A percentile compares a stretch with the other conserved stretches of the same genome.
phyloP scores from a whole-genome alignment of 331 rosid species.

The Cucumis variabilis region DNA sequence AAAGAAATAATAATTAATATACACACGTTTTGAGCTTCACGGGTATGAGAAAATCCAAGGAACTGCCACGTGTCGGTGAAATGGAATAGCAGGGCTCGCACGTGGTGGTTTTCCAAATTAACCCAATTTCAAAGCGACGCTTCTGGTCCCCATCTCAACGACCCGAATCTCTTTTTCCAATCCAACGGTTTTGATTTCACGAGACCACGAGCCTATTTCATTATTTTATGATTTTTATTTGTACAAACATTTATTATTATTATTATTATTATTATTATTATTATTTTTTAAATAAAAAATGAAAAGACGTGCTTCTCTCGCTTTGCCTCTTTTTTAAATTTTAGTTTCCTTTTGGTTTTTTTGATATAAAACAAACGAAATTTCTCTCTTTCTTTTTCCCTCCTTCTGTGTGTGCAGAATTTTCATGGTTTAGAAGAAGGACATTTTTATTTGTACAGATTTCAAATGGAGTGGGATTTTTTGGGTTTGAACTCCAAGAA shows the following conservation, averaged over 20 bases:
- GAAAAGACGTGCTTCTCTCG: slow-evolving; percentile 22
- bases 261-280: too few relatives aligned
- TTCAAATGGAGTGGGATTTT: slow-evolving; percentile 75
- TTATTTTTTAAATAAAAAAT: too few relatives aligned
- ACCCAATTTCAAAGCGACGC: slow-evolving; percentile 19
- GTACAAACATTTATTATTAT: too few relatives aligned
- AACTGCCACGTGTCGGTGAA: slow-evolving; percentile 2
- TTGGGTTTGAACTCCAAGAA: slow-evolving; percentile 59
- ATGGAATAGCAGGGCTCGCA: background rate
- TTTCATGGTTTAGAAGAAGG: background rate
- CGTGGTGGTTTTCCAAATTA: slow-evolving; percentile 30
- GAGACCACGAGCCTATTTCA: background rate
- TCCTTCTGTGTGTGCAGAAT: background rate
- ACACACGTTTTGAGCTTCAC: slow-evolving; percentile 35
- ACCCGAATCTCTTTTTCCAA: slow-evolving; percentile 13
- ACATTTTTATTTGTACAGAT: too few relatives aligned
- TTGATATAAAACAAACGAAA: slow-evolving; percentile 10
- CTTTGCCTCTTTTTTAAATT: background rate
- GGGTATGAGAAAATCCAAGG: background rate
- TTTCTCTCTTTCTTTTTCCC: background rate
- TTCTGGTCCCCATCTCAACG: slow-evolving; percentile 19
- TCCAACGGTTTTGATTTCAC: background rate
- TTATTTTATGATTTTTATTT: background rate
- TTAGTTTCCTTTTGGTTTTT: too few relatives aligned
- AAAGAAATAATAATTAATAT: background rate